Evolutionary conservation across 306 rosid species (phyloP).

Genomic region (Malus sylvestris): DNA sequence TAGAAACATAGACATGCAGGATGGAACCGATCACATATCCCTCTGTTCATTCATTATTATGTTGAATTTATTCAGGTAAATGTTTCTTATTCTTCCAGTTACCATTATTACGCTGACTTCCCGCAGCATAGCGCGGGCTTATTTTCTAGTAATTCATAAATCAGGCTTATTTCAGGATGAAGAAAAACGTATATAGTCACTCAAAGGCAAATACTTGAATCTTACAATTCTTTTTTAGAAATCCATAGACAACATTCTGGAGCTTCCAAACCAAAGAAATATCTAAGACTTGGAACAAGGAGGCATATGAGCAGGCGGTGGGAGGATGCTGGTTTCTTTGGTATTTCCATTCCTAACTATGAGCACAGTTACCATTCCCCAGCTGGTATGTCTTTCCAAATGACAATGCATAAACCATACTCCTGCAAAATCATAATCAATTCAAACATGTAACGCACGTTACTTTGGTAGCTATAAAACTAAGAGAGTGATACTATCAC

Average conservation of each 20-base stretch:
- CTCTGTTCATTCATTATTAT: too few relatives aligned
- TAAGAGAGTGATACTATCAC: not conserved
- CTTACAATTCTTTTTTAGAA: not conserved
- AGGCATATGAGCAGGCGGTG: slow-evolving; percentile 21
- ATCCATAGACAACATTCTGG: too few relatives aligned
- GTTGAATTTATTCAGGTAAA: too few relatives aligned
- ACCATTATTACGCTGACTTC: too few relatives aligned
- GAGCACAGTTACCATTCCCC: slow-evolving; percentile 25
- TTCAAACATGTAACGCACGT: not conserved
- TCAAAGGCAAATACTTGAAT: not conserved
- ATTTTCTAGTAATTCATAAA: too few relatives aligned
- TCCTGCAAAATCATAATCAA: slow-evolving; percentile 15
- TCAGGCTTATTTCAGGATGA: too few relatives aligned
- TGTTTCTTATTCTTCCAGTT: too few relatives aligned
- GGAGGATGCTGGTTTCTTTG: not conserved
- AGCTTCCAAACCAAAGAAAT: not conserved
- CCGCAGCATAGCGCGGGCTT: too few relatives aligned
- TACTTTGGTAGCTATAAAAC: not conserved
- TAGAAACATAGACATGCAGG: not conserved
- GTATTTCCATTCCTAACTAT: slow-evolving; percentile 22
- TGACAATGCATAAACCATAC: slow-evolving; percentile 30
- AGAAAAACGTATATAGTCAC: not conserved
- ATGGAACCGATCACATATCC: not conserved
- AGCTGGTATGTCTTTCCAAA: slow-evolving; percentile 19
- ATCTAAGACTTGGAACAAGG: not conserved